Percentiles rank a stretch among this genome's conserved stretches.
These are phyloP conservation scores for Cladosporium sp. DNA, from an alignment of 2,329 filamentous ascomycete species.

Conservation along the genomic window DNA sequence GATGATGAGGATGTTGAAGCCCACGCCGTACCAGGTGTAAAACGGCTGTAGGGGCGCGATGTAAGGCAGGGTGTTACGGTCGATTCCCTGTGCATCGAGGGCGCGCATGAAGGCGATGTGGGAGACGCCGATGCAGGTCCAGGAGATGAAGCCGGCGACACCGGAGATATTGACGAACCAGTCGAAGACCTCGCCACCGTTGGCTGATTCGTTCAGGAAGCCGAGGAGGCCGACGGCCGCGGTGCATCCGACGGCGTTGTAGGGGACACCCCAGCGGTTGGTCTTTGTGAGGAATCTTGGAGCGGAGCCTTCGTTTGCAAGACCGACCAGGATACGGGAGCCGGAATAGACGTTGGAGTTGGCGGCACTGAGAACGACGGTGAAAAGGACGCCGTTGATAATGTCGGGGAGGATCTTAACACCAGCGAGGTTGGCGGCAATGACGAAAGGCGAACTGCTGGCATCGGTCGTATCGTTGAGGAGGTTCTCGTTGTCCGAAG, in stretches of 20 bases:
- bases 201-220: slow-evolving; percentile 68
- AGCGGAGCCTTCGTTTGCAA: slow-evolving; percentile 56
- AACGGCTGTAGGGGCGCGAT: slow-evolving; percentile 66
- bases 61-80: slow-evolving; percentile 65
- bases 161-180: slow-evolving; percentile 72
- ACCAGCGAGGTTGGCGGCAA: slow-evolving; percentile 58
- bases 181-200: slow-evolving; percentile 63
- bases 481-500: slow-evolving; percentile 32
- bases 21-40: slow-evolving; percentile 62
- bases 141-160: slow-evolving; percentile 70
- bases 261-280: slow-evolving; percentile 61
- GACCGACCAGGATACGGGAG: slow-evolving; percentile 62
- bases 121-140: slow-evolving; percentile 62
- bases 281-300: slow-evolving; percentile 53
- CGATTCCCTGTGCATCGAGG: slow-evolving; percentile 62
- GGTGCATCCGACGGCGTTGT: slow-evolving; percentile 65
- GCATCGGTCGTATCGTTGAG: slow-evolving; percentile 36
- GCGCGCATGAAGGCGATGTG: slow-evolving; percentile 71
- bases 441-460: slow-evolving; percentile 61
- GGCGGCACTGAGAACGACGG: slow-evolving; percentile 63
- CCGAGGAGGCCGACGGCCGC: slow-evolving; percentile 64
- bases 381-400: slow-evolving; percentile 68
- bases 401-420: slow-evolving; percentile 57
- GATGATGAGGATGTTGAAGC: slow-evolving; percentile 64
- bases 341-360: slow-evolving; percentile 66